Base-by-base conservation (phyloP, 345 rosid genomes). In the Gossypium australe region DNA sequence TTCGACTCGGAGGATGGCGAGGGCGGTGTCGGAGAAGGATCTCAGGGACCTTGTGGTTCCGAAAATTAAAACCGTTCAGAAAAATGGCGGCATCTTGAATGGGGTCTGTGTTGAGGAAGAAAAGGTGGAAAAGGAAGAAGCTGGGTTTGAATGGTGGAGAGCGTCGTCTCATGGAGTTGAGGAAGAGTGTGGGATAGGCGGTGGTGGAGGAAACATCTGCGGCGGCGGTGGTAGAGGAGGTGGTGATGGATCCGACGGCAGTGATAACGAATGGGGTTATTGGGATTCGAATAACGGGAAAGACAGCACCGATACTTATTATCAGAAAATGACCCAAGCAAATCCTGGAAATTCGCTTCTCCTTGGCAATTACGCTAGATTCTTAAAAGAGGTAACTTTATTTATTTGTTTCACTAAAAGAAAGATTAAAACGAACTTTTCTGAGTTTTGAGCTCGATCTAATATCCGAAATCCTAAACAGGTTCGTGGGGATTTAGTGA, bases 281-380 rank as follows among this genome's bases (percentile, higher is more conserved):
- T 86, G 83, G 73, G 86, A 76, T 18, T 82, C 82, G 41, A 41
- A 80, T 67, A 4, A 77, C 16, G 84, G 82, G 62, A 81, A 63
- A 57, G 85, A 89, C 71, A 57, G 20, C 27, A 87, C 89, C 6
- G 96, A 95, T 34, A 63, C 74, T 62, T 91, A 85, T 48, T 95
- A 95, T 78, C 91, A 78, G 76, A 88, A 78, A 75, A 90, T 95
- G 98, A 91, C 93, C 62, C 89, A 91, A 70, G 97, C 92, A 1
- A 84, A 95, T 83, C 97, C 99, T 71, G 89, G 89, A 75, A 93
- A 93, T 53, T 59, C 91, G 2, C 88, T 95, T 59, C 82, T 95
- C 67, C 94, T 95, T 9, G 76, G 93, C 79, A 95, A 95, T 78
- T 95, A 95, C 73, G 96, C 98, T 0, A 91, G 76, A 73, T 95